Percentiles rank a stretch among this genome's conserved stretches.
phyloP scores from a whole-genome alignment of 257 asterid genomes.

The Forsythia suspensa region DNA sequence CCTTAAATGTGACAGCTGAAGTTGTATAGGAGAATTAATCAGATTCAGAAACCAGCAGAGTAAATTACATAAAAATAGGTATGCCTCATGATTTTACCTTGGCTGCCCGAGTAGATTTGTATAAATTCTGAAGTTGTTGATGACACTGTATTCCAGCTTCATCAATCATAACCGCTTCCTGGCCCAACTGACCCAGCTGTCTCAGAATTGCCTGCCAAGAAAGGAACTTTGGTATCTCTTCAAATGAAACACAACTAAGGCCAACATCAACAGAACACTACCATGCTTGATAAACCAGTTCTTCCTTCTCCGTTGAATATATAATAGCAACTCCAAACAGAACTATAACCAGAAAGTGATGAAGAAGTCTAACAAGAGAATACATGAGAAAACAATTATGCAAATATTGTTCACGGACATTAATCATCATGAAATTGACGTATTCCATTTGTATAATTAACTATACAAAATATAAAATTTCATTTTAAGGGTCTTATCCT shows the following conservation, averaged over 20 bases:
- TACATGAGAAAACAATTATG: background rate
- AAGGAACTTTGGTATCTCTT: constrained; percentile 9
- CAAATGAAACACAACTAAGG: background rate
- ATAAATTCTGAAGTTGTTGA: constrained; percentile 69
- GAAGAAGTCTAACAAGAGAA: background rate
- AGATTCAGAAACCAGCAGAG: constrained; percentile 36
- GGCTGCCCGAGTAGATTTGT: constrained; percentile 86
- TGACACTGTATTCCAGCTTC: constrained; percentile 73
- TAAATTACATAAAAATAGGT: constrained; percentile 2
- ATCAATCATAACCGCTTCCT: constrained; percentile 70
- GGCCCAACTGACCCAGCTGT: constrained; percentile 86
- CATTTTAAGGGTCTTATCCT: background rate
- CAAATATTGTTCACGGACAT: background rate
- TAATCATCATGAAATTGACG: background rate
- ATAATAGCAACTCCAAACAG: background rate
- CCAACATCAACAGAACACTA: constrained; percentile 1
- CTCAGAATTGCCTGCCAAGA: constrained; percentile 73
- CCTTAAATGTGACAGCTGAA: constrained; percentile 64
- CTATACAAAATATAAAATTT: no score
- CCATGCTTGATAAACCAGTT: background rate
- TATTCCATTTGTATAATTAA: background rate
- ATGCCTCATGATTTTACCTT: constrained; percentile 55
- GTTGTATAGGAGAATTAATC: constrained; percentile 43
- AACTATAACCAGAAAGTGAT: background rate
- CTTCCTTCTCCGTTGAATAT: background rate